Evolutionary conservation across 495 filamentous ascomycete genomes (phyloP).

Genomic region (Aspergillus taichungensis): DNA sequence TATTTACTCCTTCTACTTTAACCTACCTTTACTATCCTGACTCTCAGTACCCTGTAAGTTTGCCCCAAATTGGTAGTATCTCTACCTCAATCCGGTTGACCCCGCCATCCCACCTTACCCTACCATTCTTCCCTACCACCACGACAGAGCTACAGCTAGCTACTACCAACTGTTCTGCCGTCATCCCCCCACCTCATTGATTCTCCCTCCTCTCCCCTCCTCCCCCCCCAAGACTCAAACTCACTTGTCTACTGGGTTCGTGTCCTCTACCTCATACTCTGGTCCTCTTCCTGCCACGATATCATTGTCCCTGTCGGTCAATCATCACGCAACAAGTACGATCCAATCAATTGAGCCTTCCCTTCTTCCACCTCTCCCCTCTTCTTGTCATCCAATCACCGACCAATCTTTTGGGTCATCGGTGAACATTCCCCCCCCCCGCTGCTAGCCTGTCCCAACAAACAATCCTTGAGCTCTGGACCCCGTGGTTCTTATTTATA

Average conservation of each 20-base stretch:
- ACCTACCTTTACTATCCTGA: not conserved
- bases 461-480: constrained; percentile 17
- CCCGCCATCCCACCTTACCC: no score
- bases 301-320: not conserved
- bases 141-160: no score
- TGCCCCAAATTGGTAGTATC: no score
- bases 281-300: constrained; percentile 5
- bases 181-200: not conserved
- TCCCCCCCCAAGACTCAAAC: constrained; percentile 7
- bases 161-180: no score
- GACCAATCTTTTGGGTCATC: constrained; percentile 37
- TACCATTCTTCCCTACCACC: no score
- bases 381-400: constrained; percentile 16
- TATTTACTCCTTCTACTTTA: constrained; percentile 9
- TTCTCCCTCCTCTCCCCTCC: constrained; percentile 6
- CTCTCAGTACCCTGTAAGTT: no score
- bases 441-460: constrained; percentile 30
- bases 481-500: constrained; percentile 1
- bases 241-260: constrained; percentile 13
- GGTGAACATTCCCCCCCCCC: constrained; percentile 34
- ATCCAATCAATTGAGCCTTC: constrained; percentile 13
- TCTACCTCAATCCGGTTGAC: no score
- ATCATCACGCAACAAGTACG: not conserved
- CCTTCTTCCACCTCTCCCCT: constrained; percentile 5
- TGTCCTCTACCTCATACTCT: constrained; percentile 12